Conservation (phyloP, 2,329 filamentous ascomycete species). For the Alternaria brassicae region DNA sequence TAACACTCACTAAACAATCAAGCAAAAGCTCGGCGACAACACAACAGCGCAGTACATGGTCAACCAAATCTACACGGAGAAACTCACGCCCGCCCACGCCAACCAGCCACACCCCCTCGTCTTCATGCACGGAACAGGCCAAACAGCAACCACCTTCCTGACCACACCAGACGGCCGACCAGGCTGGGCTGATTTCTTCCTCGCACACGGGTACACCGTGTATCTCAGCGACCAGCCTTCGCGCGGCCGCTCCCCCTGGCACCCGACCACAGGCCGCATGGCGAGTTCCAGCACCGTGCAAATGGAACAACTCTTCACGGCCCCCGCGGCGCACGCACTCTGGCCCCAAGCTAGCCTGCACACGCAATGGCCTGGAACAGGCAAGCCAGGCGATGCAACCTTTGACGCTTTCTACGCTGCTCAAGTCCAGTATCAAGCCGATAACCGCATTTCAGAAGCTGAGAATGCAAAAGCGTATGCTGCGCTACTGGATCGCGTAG, state of each 20-base stretch:
- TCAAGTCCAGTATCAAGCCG: slow-evolving; percentile 50
- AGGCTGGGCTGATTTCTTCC: slow-evolving; percentile 59
- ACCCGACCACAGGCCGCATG: slow-evolving; percentile 41
- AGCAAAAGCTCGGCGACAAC: too few species aligned
- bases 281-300: slow-evolving; percentile 12
- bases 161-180: slow-evolving; percentile 58
- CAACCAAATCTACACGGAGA: slow-evolving; percentile 24
- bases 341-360: slow-evolving; percentile 55
- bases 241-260: slow-evolving; percentile 56
- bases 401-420: slow-evolving; percentile 60
- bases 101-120: slow-evolving; percentile 31
- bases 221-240: slow-evolving; percentile 58
- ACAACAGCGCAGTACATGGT: slow-evolving; percentile 8
- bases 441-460: slow-evolving; percentile 38
- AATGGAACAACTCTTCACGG: slow-evolving; percentile 44
- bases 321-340: slow-evolving; percentile 43
- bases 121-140: slow-evolving; percentile 39
- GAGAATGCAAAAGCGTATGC: slow-evolving; percentile 51
- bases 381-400: slow-evolving; percentile 52
- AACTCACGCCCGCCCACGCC: slow-evolving; percentile 24
- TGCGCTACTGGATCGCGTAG: slow-evolving; percentile 55
- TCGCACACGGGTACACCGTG: slow-evolving; percentile 56
- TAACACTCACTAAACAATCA: too few species aligned
- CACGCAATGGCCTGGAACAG: slow-evolving; percentile 54
- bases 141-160: slow-evolving; percentile 45